phyloP scores from a whole-genome alignment of 2,329 filamentous ascomycete genomes.

The Alternaria sp. region DNA sequence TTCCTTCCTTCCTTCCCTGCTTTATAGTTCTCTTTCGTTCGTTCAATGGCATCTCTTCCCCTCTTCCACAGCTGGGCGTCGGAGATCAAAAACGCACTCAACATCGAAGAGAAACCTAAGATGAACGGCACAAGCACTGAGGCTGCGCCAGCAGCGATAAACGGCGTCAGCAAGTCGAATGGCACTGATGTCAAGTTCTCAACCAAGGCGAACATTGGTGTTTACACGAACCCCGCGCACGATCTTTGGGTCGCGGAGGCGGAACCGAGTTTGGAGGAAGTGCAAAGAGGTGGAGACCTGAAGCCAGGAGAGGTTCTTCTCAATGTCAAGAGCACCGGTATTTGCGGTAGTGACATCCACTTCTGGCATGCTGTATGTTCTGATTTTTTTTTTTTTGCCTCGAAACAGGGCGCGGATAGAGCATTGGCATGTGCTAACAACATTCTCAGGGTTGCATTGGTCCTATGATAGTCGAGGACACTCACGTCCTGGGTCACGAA shows the following conservation, averaged over 20 bases:
- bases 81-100: not conserved
- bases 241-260: slow-evolving; percentile 88
- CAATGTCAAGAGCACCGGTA: slow-evolving; percentile 91
- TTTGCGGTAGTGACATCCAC: slow-evolving; percentile 95
- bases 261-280: slow-evolving; percentile 76
- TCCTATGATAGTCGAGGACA: slow-evolving; percentile 88
- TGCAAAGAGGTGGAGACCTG: slow-evolving; percentile 72
- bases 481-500: slow-evolving; percentile 95
- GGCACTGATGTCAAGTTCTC: slow-evolving; percentile 54
- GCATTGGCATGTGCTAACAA: slow-evolving; percentile 9
- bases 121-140: slow-evolving; percentile 10
- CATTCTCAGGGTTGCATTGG: slow-evolving; percentile 75
- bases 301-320: slow-evolving; percentile 86
- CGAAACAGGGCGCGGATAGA: not conserved
- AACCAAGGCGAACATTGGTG: slow-evolving; percentile 88
- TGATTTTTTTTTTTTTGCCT: not conserved
- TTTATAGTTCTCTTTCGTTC: not conserved
- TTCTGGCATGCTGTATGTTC: slow-evolving; percentile 83
- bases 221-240: slow-evolving; percentile 93
- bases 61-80: slow-evolving; percentile 8
- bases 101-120: not conserved
- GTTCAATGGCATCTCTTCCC: slow-evolving; percentile 6
- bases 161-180: slow-evolving; percentile 1
- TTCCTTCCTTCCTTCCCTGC: not conserved
- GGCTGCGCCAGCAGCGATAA: slow-evolving; percentile 10